Evolutionary conservation across 1,139 yeast species (phyloP).

Genomic region (Torulaspora pretoriensis): DNA sequence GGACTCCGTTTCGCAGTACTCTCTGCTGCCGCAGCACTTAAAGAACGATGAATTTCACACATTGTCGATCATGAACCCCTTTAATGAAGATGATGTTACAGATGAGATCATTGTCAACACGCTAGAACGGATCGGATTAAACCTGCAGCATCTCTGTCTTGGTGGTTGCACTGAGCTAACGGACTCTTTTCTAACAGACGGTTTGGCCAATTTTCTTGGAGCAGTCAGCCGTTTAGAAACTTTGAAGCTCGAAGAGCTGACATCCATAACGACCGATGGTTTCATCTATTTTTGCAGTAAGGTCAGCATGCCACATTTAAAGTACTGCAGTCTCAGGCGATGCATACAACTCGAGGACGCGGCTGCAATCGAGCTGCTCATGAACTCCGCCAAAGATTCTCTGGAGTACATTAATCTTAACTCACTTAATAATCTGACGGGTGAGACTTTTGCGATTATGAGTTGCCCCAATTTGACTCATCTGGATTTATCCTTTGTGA

Average conservation of each 20-base stretch:
- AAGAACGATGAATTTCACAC: conserved; percentile 43
- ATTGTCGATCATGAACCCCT: conserved; percentile 68
- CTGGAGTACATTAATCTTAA: conserved; percentile 67
- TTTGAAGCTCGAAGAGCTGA: conserved; percentile 40
- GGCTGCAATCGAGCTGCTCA: conserved; percentile 55
- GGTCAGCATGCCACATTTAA: conserved; percentile 52
- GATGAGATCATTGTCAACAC: conserved; percentile 68
- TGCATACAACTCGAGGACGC: conserved; percentile 62
- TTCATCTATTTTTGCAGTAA: conserved; percentile 51
- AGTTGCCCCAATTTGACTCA: conserved; percentile 57
- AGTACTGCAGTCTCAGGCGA: conserved; percentile 58
- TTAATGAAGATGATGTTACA: conserved; percentile 59
- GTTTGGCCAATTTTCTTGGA: conserved; percentile 47
- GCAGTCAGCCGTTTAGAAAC: conserved; percentile 20
- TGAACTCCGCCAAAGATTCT: conserved; percentile 57
- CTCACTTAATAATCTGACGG: conserved; percentile 58
- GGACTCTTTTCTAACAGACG: conserved; percentile 56
- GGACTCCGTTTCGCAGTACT: conserved; percentile 66
- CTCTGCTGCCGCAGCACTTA: conserved; percentile 61
- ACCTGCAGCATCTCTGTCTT: conserved; percentile 52
- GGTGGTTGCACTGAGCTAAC: conserved; percentile 74
- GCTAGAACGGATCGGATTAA: conserved; percentile 58
- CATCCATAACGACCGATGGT: conserved; percentile 64
- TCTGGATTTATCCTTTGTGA: conserved; percentile 71
- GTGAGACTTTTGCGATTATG: conserved; percentile 46